Conservation (phyloP, 176 grass and related monocot species). For the Cenchrus fungigraminus region DNA sequence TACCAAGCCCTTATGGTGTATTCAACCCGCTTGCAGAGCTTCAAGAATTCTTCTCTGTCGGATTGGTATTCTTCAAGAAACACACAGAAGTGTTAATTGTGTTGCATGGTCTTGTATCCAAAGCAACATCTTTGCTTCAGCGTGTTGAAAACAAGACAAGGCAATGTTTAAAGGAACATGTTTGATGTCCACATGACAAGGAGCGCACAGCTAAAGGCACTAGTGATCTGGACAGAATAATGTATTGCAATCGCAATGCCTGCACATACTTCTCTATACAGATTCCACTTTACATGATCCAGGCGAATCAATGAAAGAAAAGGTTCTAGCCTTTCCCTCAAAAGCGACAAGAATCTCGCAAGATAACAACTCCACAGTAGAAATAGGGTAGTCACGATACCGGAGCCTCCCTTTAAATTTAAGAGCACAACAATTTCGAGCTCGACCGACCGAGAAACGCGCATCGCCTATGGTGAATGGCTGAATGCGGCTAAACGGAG, state of each 20-base stretch:
- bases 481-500: background rate
- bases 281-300: conserved; percentile 25
- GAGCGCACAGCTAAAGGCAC: background rate
- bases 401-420: background rate
- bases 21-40: conserved; percentile 91
- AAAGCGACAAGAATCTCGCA: conserved; percentile 13
- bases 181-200: conserved; percentile 20
- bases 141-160: conserved; percentile 2
- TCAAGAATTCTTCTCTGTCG: conserved; percentile 83
- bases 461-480: background rate
- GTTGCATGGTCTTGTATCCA: background rate
- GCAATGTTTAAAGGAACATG: conserved; percentile 20
- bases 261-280: conserved; percentile 5
- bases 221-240: background rate
- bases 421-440: background rate
- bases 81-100: conserved; percentile 12
- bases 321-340: background rate
- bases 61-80: conserved; percentile 70
- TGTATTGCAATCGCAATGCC: conserved; percentile 23
- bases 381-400: background rate
- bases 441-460: conserved; percentile 19
- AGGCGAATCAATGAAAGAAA: conserved; percentile 32
- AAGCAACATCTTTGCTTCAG: conserved; percentile 28
- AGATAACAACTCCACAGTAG: background rate
- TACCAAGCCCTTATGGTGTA: conserved; percentile 95